Percentiles rank a stretch among this genome's conserved stretches.
Evolutionary conservation across 495 filamentous ascomycete species (phyloP).

Genomic region (Pseudoneurospora amorphoporcata): DNA sequence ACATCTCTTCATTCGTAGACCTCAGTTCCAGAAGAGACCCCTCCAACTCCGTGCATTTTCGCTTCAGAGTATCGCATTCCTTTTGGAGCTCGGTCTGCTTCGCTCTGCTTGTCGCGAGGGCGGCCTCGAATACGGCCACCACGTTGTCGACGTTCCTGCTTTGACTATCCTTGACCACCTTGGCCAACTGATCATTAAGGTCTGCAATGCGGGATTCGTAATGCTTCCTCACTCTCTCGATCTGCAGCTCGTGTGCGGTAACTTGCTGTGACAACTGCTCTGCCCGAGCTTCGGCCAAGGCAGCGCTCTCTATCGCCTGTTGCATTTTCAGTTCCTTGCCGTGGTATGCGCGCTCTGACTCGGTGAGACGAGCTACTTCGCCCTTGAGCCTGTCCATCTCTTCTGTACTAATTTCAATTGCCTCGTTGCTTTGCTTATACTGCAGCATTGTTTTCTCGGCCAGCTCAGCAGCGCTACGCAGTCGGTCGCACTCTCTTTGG

Average conservation of each 20-base stretch:
- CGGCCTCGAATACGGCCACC: conserved; percentile 23
- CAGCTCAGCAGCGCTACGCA: conserved; percentile 48
- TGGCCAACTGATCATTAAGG: conserved; percentile 31
- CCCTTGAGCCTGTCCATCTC: conserved; percentile 47
- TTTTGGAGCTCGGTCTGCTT: conserved; percentile 34
- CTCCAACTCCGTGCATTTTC: conserved; percentile 32
- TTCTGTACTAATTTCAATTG: conserved; percentile 46
- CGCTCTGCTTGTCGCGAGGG: conserved; percentile 27
- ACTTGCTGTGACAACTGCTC: conserved; percentile 42
- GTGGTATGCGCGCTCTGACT: conserved; percentile 46
- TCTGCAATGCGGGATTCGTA: conserved; percentile 36
- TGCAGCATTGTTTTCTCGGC: conserved; percentile 50
- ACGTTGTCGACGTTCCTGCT: conserved; percentile 25
- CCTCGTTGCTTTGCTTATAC: conserved; percentile 47
- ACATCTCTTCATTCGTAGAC: background rate
- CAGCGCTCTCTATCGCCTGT: conserved; percentile 38
- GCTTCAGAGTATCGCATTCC: conserved; percentile 29
- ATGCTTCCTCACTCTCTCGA: conserved; percentile 29
- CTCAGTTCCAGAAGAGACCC: conserved; percentile 23
- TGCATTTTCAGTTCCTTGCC: conserved; percentile 45
- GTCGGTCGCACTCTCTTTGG: conserved; percentile 40
- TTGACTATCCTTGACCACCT: conserved; percentile 33
- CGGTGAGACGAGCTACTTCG: conserved; percentile 48
- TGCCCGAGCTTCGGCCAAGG: conserved; percentile 39
- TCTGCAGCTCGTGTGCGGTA: conserved; percentile 41